A percentile compares a stretch with the other conserved stretches of the same genome.
phyloP scores from a whole-genome alignment of 331 rosid species.

The Ulmus americana region DNA sequence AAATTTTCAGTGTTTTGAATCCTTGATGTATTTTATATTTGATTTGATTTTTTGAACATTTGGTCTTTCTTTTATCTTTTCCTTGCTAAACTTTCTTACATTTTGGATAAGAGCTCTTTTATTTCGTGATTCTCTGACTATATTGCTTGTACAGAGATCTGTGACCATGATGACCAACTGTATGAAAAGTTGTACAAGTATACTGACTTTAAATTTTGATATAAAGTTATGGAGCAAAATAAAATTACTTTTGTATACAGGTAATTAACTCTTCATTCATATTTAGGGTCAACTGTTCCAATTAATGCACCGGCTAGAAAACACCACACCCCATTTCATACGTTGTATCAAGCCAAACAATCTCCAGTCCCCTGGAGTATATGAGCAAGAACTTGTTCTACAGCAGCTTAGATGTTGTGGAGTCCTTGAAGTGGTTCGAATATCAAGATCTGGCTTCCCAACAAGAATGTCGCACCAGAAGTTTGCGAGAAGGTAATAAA shows the following conservation, averaged over 20 bases:
- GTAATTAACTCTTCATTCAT: conserved; percentile 22
- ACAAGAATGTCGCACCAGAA: conserved; percentile 91
- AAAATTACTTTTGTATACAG: neutral
- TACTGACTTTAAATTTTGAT: too few relatives aligned
- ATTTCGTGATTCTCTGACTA: too few relatives aligned
- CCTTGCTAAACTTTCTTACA: too few relatives aligned
- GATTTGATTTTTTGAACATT: neutral
- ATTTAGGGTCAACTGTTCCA: conserved; percentile 81
- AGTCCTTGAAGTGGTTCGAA: conserved; percentile 94
- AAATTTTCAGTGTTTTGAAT: neutral
- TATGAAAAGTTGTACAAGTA: too few relatives aligned
- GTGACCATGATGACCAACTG: too few relatives aligned
- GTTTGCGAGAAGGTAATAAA: conserved; percentile 86
- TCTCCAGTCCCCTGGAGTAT: conserved; percentile 84
- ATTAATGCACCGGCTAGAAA: conserved; percentile 92
- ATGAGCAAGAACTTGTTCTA: conserved; percentile 91
- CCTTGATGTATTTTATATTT: neutral
- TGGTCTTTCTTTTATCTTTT: too few relatives aligned
- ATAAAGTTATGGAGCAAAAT: neutral
- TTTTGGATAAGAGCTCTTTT: too few relatives aligned
- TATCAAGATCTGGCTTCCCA: conserved; percentile 97
- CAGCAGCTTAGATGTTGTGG: conserved; percentile 99
- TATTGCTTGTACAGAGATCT: too few relatives aligned
- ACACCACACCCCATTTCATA: conserved; percentile 96
- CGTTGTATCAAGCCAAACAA: conserved; percentile 98